Percentiles rank a stretch among this genome's conserved stretches.
These are phyloP conservation scores for Debaryomyces sp. DNA, from an alignment of 1,139 yeast genomes.

Conservation along the genomic window DNA sequence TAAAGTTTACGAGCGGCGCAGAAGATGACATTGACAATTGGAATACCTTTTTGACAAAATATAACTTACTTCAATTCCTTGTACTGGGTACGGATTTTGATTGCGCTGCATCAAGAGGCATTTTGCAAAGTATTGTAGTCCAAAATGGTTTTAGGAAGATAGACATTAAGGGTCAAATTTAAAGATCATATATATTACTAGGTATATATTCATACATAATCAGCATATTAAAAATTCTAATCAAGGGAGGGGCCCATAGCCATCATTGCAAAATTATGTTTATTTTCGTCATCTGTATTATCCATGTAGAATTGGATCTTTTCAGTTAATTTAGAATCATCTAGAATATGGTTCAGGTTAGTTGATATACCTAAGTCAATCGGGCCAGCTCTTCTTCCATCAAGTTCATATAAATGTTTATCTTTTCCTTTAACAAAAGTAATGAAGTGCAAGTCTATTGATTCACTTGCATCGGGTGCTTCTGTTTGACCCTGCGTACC, in stretches of 20 bases:
- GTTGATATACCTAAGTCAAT: conserved; percentile 54
- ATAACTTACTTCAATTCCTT: conserved; percentile 42
- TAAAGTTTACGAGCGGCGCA: conserved; percentile 42
- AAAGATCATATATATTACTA: conserved; percentile 47
- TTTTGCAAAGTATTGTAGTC: conserved; percentile 44
- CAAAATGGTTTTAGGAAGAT: conserved; percentile 57
- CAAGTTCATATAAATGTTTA: conserved; percentile 76
- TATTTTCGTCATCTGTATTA: conserved; percentile 59
- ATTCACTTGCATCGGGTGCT: conserved; percentile 71
- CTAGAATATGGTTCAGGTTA: conserved; percentile 50
- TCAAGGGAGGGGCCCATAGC: conserved; percentile 62
- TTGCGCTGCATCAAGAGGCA: conserved; percentile 49
- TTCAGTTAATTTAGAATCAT: conserved; percentile 50
- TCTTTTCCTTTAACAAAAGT: conserved; percentile 64
- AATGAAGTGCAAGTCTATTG: conserved; percentile 77
- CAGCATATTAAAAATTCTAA: conserved; percentile 14
- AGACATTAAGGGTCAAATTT: conserved; percentile 90
- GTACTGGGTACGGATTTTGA: conserved; percentile 36
- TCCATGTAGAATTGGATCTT: conserved; percentile 70
- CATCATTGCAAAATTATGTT: conserved; percentile 65
- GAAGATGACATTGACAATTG: conserved; percentile 12
- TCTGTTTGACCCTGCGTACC: conserved; percentile 76
- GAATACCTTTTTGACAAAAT: conserved; percentile 40
- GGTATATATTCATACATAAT: conserved; percentile 23
- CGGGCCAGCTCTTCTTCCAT: conserved; percentile 86